A percentile compares a stretch with the other conserved stretches of the same genome.
phyloP scores from a whole-genome alignment of 768 basidiomycete species.

The Tricholoma saponaceum region DNA sequence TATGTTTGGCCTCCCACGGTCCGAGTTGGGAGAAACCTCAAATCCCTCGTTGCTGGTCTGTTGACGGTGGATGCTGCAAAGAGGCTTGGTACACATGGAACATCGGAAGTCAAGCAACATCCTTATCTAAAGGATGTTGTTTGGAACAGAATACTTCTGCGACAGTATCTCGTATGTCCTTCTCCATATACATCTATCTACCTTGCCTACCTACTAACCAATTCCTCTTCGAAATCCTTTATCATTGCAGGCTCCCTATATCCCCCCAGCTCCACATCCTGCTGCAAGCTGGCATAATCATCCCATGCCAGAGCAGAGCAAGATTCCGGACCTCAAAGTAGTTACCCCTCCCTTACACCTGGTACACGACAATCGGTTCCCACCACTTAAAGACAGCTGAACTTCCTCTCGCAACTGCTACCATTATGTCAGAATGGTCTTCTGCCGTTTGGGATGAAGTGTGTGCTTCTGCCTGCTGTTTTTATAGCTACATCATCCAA shows the following conservation, averaged over 20 bases:
- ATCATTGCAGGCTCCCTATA: conserved; percentile 36
- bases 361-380: conserved; percentile 33
- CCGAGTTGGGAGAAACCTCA: conserved; percentile 35
- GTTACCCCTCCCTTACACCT: conserved; percentile 28
- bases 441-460: not conserved
- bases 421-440: not conserved
- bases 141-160: conserved; percentile 42
- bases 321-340: conserved; percentile 37
- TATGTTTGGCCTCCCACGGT: conserved; percentile 36
- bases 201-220: not conserved
- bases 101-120: conserved; percentile 33
- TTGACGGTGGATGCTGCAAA: conserved; percentile 30
- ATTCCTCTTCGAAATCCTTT: not conserved
- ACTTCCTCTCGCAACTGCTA: not conserved
- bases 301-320: conserved; percentile 30
- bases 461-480: not conserved
- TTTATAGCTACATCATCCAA: too few species aligned
- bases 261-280: conserved; percentile 22
- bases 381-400: conserved; percentile 1
- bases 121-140: conserved; percentile 43
- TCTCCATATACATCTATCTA: not conserved
- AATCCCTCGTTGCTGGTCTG: conserved; percentile 38
- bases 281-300: conserved; percentile 33
- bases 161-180: conserved; percentile 41
- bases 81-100: conserved; percentile 35